Evolutionary conservation across 805 yeast species (phyloP).

Genomic region (Myxozyma mucilagina): DNA sequence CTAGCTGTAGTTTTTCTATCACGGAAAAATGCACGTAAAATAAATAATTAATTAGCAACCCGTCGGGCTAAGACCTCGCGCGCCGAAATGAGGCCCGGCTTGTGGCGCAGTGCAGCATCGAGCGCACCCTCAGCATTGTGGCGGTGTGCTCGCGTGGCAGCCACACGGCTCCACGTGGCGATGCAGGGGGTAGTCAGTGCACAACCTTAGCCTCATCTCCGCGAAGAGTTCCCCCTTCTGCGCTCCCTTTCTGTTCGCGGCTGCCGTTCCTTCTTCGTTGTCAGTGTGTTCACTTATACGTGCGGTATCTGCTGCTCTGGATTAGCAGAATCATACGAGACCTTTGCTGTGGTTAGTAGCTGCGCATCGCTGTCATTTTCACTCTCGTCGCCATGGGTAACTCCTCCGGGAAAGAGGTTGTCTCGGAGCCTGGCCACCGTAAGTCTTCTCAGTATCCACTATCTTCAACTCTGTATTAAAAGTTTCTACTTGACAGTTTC

Average conservation of each 20-base stretch:
- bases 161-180: constrained; percentile 9
- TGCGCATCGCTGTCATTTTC: not conserved
- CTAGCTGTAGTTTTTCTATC: no score
- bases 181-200: constrained; percentile 5
- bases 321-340: not conserved
- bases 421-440: not conserved
- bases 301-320: not conserved
- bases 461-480: not conserved
- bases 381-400: constrained; percentile 6
- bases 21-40: no score
- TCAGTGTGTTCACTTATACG: not conserved
- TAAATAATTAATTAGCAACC: no score
- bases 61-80: no score
- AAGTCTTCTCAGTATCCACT: not conserved
- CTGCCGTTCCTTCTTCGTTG: not conserved
- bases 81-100: not conserved
- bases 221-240: not conserved
- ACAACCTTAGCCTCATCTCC: not conserved
- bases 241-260: not conserved
- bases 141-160: constrained; percentile 13
- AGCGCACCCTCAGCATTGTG: not conserved
- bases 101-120: not conserved
- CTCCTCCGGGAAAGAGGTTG: not conserved
- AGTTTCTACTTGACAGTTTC: not conserved
- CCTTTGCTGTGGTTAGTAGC: not conserved